Base-by-base conservation (phyloP, 2,329 filamentous ascomycete genomes). In the Leptosphaerulina australis region DNA sequence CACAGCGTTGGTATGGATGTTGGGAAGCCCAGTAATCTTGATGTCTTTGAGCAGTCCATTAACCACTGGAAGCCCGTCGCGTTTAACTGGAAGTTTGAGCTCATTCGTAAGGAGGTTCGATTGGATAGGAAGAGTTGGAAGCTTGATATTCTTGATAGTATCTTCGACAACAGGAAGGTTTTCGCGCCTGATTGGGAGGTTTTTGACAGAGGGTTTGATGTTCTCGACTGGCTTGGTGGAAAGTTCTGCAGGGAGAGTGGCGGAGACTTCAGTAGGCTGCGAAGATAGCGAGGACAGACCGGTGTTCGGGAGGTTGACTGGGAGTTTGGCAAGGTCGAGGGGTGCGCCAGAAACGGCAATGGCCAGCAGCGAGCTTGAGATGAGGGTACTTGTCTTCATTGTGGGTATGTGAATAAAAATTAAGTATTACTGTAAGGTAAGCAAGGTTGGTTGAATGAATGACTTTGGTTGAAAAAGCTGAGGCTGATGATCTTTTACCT, bases 301-400 rank as follows among this genome's bases (percentile, higher is more conserved):
- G 8, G 25, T n/a, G 28, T 22, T 30, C 14, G 35, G 17, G 10
- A 22, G 12, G 5, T 9, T 24, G 17, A 38, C 26, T 31, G 46
- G 39, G 7, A 43, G 30, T 11, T 37, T 34, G 7, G 35, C 30
- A 28, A 45, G 48, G 25, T 46, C 36, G 38, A 52, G 11, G 8
- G 49, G 49, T 10, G 49, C 49, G 26, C 25, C 49, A 37, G 43
- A 37, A 20, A 43, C 44, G 26, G 38, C 37, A 24, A 47, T 38
- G 24, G 49, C 43, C 37, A 52, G 49, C 49, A 52, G 28, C 15
- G 49, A 44, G 44, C 49, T 39, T 28, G 36, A 35, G 21, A 53
- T 25, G 26, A 53, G 24, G 33, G 38, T 9, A n/a, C 17, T 24
- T 11, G 28, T 44, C 38, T 34, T 47, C 50, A 53, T 53, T 24